Evolutionary conservation across 768 basidiomycete genomes (phyloP).

Genomic region (Amanita phalloides): DNA sequence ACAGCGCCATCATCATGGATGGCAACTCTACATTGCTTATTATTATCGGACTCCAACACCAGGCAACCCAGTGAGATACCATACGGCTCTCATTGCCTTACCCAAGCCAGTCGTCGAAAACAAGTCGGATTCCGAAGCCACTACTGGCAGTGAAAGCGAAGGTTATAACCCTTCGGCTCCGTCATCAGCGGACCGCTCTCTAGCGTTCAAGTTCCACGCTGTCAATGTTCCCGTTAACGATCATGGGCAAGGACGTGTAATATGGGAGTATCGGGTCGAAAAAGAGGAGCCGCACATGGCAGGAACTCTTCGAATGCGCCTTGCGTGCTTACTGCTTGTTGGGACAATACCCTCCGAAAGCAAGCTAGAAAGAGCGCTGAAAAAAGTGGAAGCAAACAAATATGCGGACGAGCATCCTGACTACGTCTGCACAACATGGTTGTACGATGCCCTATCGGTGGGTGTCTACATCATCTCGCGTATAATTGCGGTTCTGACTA

Average conservation of each 20-base stretch:
- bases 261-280: constrained; percentile 2
- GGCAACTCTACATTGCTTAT: constrained; percentile 2
- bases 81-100: constrained; percentile 1
- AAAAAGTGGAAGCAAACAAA: constrained; percentile 1
- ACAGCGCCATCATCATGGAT: background rate
- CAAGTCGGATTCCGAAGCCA: background rate
- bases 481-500: background rate
- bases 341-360: background rate
- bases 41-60: constrained; percentile 3
- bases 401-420: constrained; percentile 3
- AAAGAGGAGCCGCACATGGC: background rate
- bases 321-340: constrained; percentile 1
- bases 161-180: background rate
- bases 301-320: background rate
- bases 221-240: constrained; percentile 5
- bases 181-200: background rate
- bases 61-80: constrained; percentile 4
- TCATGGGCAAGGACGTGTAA: constrained; percentile 3
- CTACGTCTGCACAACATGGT: background rate
- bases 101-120: background rate
- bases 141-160: background rate
- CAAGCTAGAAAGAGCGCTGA: constrained; percentile 1
- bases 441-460: constrained; percentile 1
- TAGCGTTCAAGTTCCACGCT: constrained; percentile 1
- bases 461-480: background rate